phyloP scores from a whole-genome alignment of 768 basidiomycete genomes.

The Mycena pura region DNA sequence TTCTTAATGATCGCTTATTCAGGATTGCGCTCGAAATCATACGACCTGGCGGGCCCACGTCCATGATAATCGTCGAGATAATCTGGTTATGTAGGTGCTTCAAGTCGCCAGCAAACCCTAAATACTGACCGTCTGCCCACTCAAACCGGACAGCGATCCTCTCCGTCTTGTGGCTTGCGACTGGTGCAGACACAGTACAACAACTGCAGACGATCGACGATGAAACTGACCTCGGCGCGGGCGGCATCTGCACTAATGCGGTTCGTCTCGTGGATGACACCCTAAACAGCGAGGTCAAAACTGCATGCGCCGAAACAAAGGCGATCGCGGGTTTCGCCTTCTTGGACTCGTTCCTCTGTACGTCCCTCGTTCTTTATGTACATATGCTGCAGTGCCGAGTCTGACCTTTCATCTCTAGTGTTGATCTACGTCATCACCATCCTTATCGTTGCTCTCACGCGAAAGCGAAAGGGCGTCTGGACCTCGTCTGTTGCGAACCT shows the following conservation, averaged over 20 bases:
- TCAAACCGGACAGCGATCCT: background rate
- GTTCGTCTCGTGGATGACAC: background rate
- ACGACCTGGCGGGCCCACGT: constrained; percentile 16
- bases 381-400: background rate
- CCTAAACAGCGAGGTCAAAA: background rate
- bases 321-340: constrained; percentile 8
- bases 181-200: background rate
- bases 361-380: background rate
- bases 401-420: background rate
- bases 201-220: too few relatives aligned
- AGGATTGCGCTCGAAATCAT: constrained; percentile 15
- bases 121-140: background rate
- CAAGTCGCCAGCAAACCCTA: background rate
- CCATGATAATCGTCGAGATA: constrained; percentile 16
- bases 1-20: background rate
- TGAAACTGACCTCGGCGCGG: background rate
- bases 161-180: constrained; percentile 6
- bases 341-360: constrained; percentile 13
- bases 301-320: background rate
- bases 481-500: constrained; percentile 7
- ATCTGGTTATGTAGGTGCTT: constrained; percentile 5
- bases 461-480: constrained; percentile 11
- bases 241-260: background rate
- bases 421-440: background rate
- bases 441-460: background rate